Base-by-base conservation (phyloP, 345 rosid genomes). In the Aegle marmelos region DNA sequence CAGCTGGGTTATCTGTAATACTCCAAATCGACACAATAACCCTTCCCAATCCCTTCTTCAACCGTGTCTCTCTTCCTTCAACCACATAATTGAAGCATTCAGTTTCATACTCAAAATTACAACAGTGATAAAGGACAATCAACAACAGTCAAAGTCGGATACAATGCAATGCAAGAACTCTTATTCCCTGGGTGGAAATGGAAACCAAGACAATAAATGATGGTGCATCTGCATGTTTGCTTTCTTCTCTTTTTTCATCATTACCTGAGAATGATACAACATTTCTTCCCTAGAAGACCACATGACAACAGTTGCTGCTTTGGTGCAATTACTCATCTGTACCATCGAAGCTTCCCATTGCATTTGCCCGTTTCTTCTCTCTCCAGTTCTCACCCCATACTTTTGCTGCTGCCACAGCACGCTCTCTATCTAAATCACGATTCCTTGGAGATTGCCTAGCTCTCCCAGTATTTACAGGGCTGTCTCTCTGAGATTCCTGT, bases 351-450 rank as follows among this genome's bases (percentile, higher is more conserved):
- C 97, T 93, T 30, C 92, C 93, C 76, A 86, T 82, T 48, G 90
- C 87, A 36, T 87, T 86, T 28, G 91, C 94, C 45, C 94, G 84
- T 80, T 94, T 96, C 80, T 86, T 92, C 83, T 92, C 98, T 76
- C 99, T 89, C 98, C 90, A 94, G 79, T 94, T 94, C 87, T 96
- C 98, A 31, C 99, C 99, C 99, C 99, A 96, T 50, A 96, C 97
- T 79, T 94, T 96, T 0, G 99, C 99, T 73, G 89, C 98, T 0
- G 99, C 99, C 19, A 96, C 99, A 6, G 99, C 99, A 7, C 97
- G 87, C 83, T 96, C 97, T 81, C 99, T 90, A 84, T 96, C 98
- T 41, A 94, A 87, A 87, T 89, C 97, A 4, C 97, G 86, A 71
- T 91, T 92, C 82, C 97, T 86, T 25, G 94, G 92, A 41, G 90